Base-by-base conservation (phyloP, 257 asterid genomes). In the Solanum rostratum region DNA sequence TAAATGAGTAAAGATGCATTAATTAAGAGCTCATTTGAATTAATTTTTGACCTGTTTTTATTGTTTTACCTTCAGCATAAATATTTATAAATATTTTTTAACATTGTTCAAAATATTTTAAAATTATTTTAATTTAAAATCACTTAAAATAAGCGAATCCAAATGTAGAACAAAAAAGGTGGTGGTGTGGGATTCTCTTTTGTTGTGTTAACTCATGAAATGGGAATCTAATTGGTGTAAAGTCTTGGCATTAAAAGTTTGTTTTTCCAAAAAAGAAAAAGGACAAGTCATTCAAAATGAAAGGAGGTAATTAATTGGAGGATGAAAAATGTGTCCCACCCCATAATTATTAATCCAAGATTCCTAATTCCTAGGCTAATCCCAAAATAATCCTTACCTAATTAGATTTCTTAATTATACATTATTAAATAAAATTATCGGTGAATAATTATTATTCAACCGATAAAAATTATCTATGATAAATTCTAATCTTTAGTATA, bases 211-310 rank as follows among this genome's bases (percentile, higher is more conserved):
- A 43, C 39, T 73, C 7, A 66, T 46, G 66, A 65, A 2, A 20
- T 27, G 43, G 85, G 90, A 88, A 89, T 90, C 93, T 83, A 82
- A 80, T 53, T 87, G 86, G 54, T 81, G 88, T 82, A 74, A 86
- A 84, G 29, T 45, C 24, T 82, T 69, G 85, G n/a, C 65, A 54
- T 53, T 37, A 27, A 27, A 49, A 76, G 7, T 14, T 22, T 22
- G 10, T n/a, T 30, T 68, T 37, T 18, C 3, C 10, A 15, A 15
- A 14, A 22, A 49, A 8, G 62, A 46, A 76, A n/a, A 76, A 76
- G 62, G 82, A 76, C 27, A 16, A 24, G 45, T 49, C 10, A 46
- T 27, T 76, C 15, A 37, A 74, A 3, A 22, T 24, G 16, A 49
- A n/a, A 55, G 43, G 43, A 24, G 81, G 24, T 13, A 76, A 49